Evolutionary conservation across 2,329 filamentous ascomycete genomes (phyloP).

Genomic region (Pestalotiopsis sp.): DNA sequence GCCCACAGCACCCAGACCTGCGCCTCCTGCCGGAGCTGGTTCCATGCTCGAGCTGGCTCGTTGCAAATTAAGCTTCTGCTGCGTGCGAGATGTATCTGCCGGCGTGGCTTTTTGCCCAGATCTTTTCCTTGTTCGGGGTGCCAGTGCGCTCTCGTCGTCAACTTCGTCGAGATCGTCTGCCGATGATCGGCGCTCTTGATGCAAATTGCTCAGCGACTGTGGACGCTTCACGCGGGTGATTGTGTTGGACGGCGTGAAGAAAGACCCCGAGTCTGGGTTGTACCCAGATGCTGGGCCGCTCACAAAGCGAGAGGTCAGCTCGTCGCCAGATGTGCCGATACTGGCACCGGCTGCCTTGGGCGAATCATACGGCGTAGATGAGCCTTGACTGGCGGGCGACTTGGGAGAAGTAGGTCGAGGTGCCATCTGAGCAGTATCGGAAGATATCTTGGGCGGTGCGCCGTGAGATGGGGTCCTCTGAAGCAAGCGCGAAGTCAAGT

Average conservation of each 20-base stretch:
- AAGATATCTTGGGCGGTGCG: slow-evolving; percentile 65
- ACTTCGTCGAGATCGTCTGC: slow-evolving; percentile 37
- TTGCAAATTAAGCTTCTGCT: slow-evolving; percentile 75
- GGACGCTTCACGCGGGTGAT: slow-evolving; percentile 38
- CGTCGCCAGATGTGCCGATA: slow-evolving; percentile 28
- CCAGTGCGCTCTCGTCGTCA: slow-evolving; percentile 45
- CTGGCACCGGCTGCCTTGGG: slow-evolving; percentile 21
- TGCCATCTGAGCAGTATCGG: slow-evolving; percentile 53
- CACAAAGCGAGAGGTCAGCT: slow-evolving; percentile 62
- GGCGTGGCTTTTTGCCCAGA: slow-evolving; percentile 39
- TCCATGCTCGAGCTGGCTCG: slow-evolving; percentile 73
- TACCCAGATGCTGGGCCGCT: slow-evolving; percentile 49
- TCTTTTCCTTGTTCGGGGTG: slow-evolving; percentile 42
- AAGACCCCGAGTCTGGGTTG: slow-evolving; percentile 50
- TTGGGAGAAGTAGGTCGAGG: slow-evolving; percentile 34
- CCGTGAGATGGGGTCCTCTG: slow-evolving; percentile 63
- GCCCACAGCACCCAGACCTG: slow-evolving; percentile 39
- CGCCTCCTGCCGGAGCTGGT: slow-evolving; percentile 49
- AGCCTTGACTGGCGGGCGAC: slow-evolving; percentile 37
- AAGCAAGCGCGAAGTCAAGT: slow-evolving; percentile 67
- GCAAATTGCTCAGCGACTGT: slow-evolving; percentile 41
- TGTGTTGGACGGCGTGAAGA: slow-evolving; percentile 41
- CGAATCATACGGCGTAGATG: slow-evolving; percentile 38
- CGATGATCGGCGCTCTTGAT: slow-evolving; percentile 27
- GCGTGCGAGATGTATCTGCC: slow-evolving; percentile 64